A percentile compares a stretch with the other conserved stretches of the same genome.
Conservation (phyloP, 768 basidiomycete species). For the Tephrocybe sp. region DNA sequence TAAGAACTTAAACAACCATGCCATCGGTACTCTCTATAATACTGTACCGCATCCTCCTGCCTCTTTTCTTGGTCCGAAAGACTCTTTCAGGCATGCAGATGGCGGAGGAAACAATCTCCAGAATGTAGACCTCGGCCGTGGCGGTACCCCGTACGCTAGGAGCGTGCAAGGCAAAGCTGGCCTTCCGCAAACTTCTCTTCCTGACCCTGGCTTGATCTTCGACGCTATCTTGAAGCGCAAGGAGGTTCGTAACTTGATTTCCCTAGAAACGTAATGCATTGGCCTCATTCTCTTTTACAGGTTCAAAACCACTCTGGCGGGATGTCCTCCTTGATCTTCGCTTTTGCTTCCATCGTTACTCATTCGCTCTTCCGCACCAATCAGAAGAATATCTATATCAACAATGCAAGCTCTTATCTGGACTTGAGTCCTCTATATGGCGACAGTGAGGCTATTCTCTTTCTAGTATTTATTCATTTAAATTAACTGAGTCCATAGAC, state of each 20-base stretch:
- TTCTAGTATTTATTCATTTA: not conserved
- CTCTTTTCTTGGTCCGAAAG: conserved; percentile 30
- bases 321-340: conserved; percentile 60
- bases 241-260: conserved; percentile 24
- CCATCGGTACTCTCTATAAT: conserved; percentile 47
- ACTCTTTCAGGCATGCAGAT: conserved; percentile 44
- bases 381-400: conserved; percentile 38
- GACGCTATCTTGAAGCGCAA: conserved; percentile 51
- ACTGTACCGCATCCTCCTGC: conserved; percentile 54
- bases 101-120: conserved; percentile 47
- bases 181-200: conserved; percentile 39
- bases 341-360: conserved; percentile 47
- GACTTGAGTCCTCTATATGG: conserved; percentile 59
- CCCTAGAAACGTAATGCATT: conserved; percentile 3
- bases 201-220: conserved; percentile 59
- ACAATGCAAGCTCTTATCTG: conserved; percentile 54
- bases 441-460: conserved; percentile 28
- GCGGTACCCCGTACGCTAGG: conserved; percentile 50
- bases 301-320: conserved; percentile 45
- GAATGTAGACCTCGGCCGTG: conserved; percentile 44
- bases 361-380: conserved; percentile 57
- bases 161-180: conserved; percentile 44
- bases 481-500: conserved; percentile 22
- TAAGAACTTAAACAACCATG: conserved; percentile 21
- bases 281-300: conserved; percentile 2